Evolutionary conservation across 306 rosid genomes (phyloP), one percentile per base, ranked within the genome.

Genomic region (Mimosa bimucronata): DNA sequence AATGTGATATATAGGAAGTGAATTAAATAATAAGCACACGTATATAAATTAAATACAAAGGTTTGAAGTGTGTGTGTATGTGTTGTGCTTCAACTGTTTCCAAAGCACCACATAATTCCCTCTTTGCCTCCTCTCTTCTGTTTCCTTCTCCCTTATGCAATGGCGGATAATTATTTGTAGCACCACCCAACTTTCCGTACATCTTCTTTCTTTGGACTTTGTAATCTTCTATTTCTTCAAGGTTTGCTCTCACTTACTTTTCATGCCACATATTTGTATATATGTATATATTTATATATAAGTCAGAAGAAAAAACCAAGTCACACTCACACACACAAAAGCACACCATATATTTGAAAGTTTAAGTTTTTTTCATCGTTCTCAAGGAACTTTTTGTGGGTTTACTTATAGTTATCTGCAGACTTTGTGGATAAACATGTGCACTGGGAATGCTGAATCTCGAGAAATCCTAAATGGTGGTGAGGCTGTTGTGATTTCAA

Each of bases 381-480:
- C 30, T 66, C 71, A 66, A 66, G 71, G 23, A 13, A 16, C 11
- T 34, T 12, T 41, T 41, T 72, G 29, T 72, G 29, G 16, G 31
- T 64, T 65, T 66, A 3, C 21, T 66, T 66, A 13, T 34, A 16
- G 44, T 18, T 66, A 34, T 67, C 46, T 21, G 38, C 73, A 10
- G 11, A 74, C 42, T 46, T 46, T 25, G 55, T 29, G 76, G 82
- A 82, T 76, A 83, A 80, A 77, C 86, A 92, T 90, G 94, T 89
- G 92, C 91, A 80, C 87, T 19, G 79, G 89, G n/a, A 60, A 9
- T 74, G 50, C 88, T 89, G 89, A 88, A 84, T 87, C 91, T 89
- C 85, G 85, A 87, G 89, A 83, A 79, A 60, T 80, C 79, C 82
- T 80, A 78, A 85, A 83, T 82, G 84, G 29, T 26, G 40, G 29